Base-by-base conservation (phyloP, 345 rosid genomes). In the Salix arbutifolia region DNA sequence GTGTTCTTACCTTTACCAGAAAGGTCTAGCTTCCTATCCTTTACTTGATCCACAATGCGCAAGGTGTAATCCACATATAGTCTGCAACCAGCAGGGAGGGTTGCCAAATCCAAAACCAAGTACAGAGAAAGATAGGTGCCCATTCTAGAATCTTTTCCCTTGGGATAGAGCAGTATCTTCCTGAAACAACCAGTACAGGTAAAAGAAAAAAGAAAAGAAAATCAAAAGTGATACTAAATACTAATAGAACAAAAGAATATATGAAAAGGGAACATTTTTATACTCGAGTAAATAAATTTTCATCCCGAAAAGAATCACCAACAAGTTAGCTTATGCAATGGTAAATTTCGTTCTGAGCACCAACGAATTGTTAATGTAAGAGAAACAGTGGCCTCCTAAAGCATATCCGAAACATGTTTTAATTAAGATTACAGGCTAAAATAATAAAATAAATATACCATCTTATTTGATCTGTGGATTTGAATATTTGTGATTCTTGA, bases 401-500 rank as follows among this genome's bases (percentile, higher is more conserved):
- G 52, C 52, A 46, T 16, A 46, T 46, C 18, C 52, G 1, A 16
- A 46, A 46, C 17, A 46, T 12, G 17, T 46, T 46, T 44, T 46
- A 13, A 46, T 13, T 10, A 46, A 46, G 50, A 46, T 46, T 16
- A 14, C 17, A 46, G 18, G 14, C 18, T 14, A 46, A 46, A 46
- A 46, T 12, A 12, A 35, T 35, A 35, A 3, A 21, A 72, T 13
- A 60, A 38, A 28, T 12, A 61, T 84, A 85, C 89, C 91, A 86
- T 70, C 79, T 81, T 35, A 35, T 35, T 14, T 73, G 77, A 75
- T 74, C 81, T 7, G 87, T 88, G 1, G 72, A 72, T 33, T 6
- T 1, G 72, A 86, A 85, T 25, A 26, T 74, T 53, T 40, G 42
- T 1, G 88, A 86, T 18, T 84, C 80, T 6, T 13, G 6, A n/a